These are phyloP conservation scores for Aureobasidium sp. DNA, from an alignment of 2,329 filamentous ascomycete genomes.

Conservation along the genomic window DNA sequence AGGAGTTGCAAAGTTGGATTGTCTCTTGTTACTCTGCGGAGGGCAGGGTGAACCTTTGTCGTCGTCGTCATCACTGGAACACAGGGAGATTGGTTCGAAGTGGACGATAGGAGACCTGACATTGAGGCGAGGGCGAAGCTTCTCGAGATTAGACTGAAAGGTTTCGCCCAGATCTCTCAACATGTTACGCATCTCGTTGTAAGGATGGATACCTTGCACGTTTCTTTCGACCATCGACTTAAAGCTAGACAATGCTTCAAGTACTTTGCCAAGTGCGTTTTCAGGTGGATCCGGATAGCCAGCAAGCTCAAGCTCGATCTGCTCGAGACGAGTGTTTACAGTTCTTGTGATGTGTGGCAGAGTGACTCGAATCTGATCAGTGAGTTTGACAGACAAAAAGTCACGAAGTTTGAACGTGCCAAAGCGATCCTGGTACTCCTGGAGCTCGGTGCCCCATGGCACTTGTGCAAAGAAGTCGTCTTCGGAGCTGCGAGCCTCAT, in stretches of 20 bases:
- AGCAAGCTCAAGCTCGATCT: constrained; percentile 50
- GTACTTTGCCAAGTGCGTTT: constrained; percentile 61
- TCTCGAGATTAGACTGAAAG: constrained; percentile 42
- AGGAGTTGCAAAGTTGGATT: too few species aligned
- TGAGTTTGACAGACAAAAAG: constrained; percentile 43
- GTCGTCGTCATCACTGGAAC: too few species aligned
- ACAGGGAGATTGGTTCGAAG: too few species aligned
- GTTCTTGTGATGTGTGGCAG: constrained; percentile 38
- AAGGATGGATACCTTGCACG: constrained; percentile 43
- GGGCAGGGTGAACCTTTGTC: too few species aligned
- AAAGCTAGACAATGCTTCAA: constrained; percentile 53
- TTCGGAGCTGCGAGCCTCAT: constrained; percentile 45
- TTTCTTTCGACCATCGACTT: constrained; percentile 47
- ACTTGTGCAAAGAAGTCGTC: constrained; percentile 41
- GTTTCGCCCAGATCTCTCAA: constrained; percentile 31
- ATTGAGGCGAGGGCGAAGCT: constrained; percentile 27
- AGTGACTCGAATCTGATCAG: constrained; percentile 37
- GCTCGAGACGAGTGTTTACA: constrained; percentile 40
- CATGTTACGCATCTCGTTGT: constrained; percentile 37
- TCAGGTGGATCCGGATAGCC: constrained; percentile 55
- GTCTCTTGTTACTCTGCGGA: too few species aligned
- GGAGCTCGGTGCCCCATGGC: constrained; percentile 43
- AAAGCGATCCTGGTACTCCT: constrained; percentile 38
- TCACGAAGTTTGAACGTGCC: constrained; percentile 47
- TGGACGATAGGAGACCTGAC: too few species aligned